phyloP scores from a whole-genome alignment of 805 yeast species.

The Pichia rugopelliculosa region DNA sequence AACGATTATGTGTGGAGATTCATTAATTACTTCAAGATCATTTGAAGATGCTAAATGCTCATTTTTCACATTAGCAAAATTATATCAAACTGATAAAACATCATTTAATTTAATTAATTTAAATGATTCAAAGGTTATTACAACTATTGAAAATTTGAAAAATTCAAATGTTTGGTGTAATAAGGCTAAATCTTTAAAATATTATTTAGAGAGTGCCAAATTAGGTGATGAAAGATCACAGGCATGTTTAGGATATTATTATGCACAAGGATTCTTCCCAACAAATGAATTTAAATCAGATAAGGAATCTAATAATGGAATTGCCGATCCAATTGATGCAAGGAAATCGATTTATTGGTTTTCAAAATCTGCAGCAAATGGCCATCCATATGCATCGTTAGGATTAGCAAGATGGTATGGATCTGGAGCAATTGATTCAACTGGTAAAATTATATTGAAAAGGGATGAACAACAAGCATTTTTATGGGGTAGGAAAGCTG shows the following conservation, averaged over 20 bases:
- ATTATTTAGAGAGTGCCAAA: slow-evolving; percentile 53
- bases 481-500: slow-evolving; percentile 57
- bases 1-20: slow-evolving; percentile 26
- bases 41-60: slow-evolving; percentile 30
- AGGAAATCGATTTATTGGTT: slow-evolving; percentile 67
- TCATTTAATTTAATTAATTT: slow-evolving; percentile 22
- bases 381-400: slow-evolving; percentile 61
- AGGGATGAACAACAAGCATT: slow-evolving; percentile 60
- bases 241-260: slow-evolving; percentile 62
- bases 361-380: slow-evolving; percentile 55
- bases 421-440: slow-evolving; percentile 49
- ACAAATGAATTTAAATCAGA: slow-evolving; percentile 28
- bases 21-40: slow-evolving; percentile 28
- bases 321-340: slow-evolving; percentile 38
- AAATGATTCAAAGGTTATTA: slow-evolving; percentile 23
- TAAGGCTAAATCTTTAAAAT: slow-evolving; percentile 38
- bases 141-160: slow-evolving; percentile 29
- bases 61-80: slow-evolving; percentile 29
- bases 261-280: slow-evolving; percentile 53
- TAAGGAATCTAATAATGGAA: slow-evolving; percentile 20
- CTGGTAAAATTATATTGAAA: slow-evolving; percentile 30
- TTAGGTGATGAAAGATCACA: slow-evolving; percentile 60
- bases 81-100: slow-evolving; percentile 30
- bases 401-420: slow-evolving; percentile 74
- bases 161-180: slow-evolving; percentile 28